phyloP scores from a whole-genome alignment of 2,329 filamentous ascomycete species.

The Penicillium concentricum region DNA sequence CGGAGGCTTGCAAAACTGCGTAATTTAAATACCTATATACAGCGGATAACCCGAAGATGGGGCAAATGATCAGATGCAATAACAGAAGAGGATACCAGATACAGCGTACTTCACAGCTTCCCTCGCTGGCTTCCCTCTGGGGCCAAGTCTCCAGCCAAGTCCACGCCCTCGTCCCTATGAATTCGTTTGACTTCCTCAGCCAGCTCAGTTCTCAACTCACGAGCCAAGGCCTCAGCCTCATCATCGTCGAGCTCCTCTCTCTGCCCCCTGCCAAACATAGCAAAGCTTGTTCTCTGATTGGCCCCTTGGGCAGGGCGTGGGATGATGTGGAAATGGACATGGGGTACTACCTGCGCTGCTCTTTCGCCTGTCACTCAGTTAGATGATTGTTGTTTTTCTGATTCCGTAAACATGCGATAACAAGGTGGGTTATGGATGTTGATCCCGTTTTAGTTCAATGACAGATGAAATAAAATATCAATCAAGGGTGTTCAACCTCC shows the following conservation, averaged over 20 bases:
- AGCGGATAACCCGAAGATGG: background rate
- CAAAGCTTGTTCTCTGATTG: constrained; percentile 34
- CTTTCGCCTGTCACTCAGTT: constrained; percentile 57
- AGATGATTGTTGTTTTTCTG: background rate
- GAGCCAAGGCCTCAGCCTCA: constrained; percentile 41
- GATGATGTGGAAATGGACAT: constrained; percentile 94
- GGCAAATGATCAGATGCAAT: background rate
- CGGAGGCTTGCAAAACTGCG: background rate
- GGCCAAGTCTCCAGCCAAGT: constrained; percentile 27
- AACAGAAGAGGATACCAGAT: background rate
- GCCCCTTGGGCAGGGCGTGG: constrained; percentile 61
- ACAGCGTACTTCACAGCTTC: constrained; percentile 20
- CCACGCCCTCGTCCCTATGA: constrained; percentile 37
- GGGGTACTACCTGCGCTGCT: constrained; percentile 87
- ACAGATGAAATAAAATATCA: background rate
- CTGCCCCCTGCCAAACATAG: constrained; percentile 50
- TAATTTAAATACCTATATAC: background rate
- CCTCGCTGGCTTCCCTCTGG: constrained; percentile 11
- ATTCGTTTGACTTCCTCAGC: constrained; percentile 38
- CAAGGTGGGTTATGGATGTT: background rate
- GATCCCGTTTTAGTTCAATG: background rate
- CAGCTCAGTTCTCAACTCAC: constrained; percentile 38
- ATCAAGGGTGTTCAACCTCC: background rate
- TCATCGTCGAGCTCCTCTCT: constrained; percentile 49
- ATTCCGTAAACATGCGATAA: background rate